phyloP scores from a whole-genome alignment of 129 eudicot species.

The Mikania micrantha region DNA sequence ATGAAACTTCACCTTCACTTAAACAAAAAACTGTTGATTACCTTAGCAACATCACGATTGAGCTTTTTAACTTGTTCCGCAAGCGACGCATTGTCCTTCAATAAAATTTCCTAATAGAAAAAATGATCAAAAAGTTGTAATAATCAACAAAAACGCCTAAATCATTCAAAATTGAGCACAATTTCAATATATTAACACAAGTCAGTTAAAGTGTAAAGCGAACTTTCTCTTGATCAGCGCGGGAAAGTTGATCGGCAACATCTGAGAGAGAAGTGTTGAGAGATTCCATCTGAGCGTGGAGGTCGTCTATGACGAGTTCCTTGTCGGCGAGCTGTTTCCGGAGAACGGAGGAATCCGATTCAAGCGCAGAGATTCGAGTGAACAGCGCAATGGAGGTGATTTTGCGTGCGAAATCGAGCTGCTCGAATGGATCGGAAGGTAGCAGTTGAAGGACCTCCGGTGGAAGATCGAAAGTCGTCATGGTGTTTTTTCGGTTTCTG shows the following conservation, averaged over 20 bases:
- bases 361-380: constrained; percentile 84
- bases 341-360: constrained; percentile 64
- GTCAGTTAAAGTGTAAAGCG: not conserved
- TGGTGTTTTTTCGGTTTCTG: constrained; percentile 6
- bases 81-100: constrained; percentile 61
- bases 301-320: constrained; percentile 55
- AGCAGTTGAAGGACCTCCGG: constrained; percentile 59
- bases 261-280: constrained; percentile 57
- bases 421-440: constrained; percentile 91
- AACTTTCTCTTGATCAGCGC: constrained; percentile 67
- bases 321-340: constrained; percentile 50
- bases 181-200: not conserved
- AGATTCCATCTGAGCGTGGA: constrained; percentile 58
- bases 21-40: too few relatives aligned
- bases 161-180: not conserved
- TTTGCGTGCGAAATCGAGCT: constrained; percentile 87
- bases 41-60: constrained; percentile 95
- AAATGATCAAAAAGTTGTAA: not conserved
- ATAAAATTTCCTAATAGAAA: constrained; percentile 49
- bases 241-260: constrained; percentile 42
- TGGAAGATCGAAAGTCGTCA: constrained; percentile 70
- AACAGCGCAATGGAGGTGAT: constrained; percentile 97
- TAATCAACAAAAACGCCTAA: not conserved
- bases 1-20: constrained; percentile 7
- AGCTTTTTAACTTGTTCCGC: constrained; percentile 77